Conservation (phyloP, 257 asterid species). For the Handroanthus guayacan region DNA sequence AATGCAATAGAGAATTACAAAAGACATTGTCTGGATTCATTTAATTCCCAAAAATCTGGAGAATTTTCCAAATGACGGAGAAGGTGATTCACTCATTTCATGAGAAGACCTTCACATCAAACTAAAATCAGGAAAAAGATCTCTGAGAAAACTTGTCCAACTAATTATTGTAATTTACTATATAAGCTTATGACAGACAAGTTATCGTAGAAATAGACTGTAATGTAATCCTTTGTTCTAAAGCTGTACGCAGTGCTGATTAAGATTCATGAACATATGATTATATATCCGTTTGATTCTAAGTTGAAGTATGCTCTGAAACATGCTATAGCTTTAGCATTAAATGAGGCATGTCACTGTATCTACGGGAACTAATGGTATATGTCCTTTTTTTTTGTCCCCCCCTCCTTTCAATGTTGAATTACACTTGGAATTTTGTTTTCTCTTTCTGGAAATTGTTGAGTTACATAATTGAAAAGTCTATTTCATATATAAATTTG, state of each 20-base stretch:
- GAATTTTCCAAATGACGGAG: background rate
- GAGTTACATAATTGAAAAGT: conserved; percentile 20
- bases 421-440: background rate
- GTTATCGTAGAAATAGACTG: background rate
- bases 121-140: background rate
- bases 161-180: background rate
- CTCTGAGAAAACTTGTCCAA: background rate
- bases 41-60: background rate
- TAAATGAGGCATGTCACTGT: conserved; percentile 11
- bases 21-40: background rate
- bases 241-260: background rate
- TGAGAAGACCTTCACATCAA: background rate
- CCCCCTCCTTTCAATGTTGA: background rate
- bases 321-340: conserved; percentile 16
- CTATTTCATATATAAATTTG: conserved; percentile 14
- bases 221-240: background rate
- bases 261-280: background rate
- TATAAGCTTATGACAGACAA: background rate
- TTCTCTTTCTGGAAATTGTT: conserved; percentile 14
- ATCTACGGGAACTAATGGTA: conserved; percentile 1
- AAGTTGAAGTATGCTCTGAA: background rate
- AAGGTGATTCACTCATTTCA: background rate
- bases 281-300: background rate
- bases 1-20: background rate
- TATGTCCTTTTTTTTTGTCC: background rate